Percentiles rank a stretch among this genome's conserved stretches.
Conservation (phyloP, 1,284 basidiomycete species). For the Schizopora paradoxa region DNA sequence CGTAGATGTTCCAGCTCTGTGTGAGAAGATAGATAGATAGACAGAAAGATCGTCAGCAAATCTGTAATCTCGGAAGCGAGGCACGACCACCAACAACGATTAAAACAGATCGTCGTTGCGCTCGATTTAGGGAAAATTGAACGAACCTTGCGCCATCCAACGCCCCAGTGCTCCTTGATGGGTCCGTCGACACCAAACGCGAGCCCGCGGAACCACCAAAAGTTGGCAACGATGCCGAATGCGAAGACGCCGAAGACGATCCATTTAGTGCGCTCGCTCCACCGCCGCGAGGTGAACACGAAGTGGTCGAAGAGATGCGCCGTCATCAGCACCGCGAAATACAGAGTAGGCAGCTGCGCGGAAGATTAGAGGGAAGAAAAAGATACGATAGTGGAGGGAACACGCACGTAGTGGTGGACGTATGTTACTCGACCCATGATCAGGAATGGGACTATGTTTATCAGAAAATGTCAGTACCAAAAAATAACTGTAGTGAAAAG, state of each 20-base stretch:
- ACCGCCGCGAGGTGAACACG: constrained; percentile 70
- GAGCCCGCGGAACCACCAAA: constrained; percentile 92
- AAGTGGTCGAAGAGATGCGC: constrained; percentile 91
- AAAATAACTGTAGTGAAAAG: constrained; percentile 29
- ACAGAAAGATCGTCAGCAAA: too few species aligned
- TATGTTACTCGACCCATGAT: constrained; percentile 95
- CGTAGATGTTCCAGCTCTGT: constrained; percentile 19
- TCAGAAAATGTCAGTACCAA: constrained; percentile 8
- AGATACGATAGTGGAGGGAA: background rate
- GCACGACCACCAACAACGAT: background rate
- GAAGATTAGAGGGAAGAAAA: constrained; percentile 1
- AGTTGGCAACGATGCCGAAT: constrained; percentile 63
- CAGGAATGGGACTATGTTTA: constrained; percentile 76
- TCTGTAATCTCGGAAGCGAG: too few species aligned
- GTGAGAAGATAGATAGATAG: background rate
- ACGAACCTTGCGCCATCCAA: constrained; percentile 76
- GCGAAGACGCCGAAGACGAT: constrained; percentile 65
- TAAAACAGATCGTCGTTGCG: background rate
- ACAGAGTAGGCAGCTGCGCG: constrained; percentile 82
- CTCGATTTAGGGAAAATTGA: background rate
- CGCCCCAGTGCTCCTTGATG: constrained; percentile 72
- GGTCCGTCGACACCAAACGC: constrained; percentile 89
- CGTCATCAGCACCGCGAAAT: constrained; percentile 91
- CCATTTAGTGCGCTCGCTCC: constrained; percentile 60
- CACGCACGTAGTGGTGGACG: constrained; percentile 79